Evolutionary conservation across 768 basidiomycete genomes (phyloP).

Genomic region (Termitomyces sp.): DNA sequence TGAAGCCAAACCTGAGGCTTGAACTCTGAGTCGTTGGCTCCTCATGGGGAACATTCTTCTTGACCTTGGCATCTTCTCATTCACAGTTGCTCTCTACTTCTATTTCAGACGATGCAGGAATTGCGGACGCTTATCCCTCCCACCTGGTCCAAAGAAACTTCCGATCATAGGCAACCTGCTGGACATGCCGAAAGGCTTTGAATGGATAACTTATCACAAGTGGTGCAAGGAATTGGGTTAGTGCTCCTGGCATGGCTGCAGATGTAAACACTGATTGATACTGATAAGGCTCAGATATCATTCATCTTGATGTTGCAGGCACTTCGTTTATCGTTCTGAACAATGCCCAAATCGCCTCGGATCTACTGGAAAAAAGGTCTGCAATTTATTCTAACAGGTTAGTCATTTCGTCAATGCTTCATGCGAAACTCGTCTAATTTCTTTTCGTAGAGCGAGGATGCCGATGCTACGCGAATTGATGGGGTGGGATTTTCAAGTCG

Average conservation of each 20-base stretch:
- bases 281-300: conserved; percentile 19
- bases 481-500: conserved; percentile 19
- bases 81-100: neutral
- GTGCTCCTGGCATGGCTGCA: neutral
- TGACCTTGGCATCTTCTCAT: neutral
- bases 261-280: neutral
- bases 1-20: neutral
- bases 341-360: conserved; percentile 16
- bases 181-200: neutral
- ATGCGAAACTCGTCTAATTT: neutral
- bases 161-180: neutral
- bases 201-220: conserved; percentile 1
- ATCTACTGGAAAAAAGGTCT: conserved; percentile 23
- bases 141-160: neutral
- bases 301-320: conserved; percentile 20
- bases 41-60: neutral
- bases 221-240: neutral
- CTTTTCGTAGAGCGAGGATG: conserved; percentile 3
- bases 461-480: conserved; percentile 23
- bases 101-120: neutral
- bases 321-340: conserved; percentile 21
- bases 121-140: neutral
- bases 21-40: neutral
- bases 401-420: neutral
- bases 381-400: conserved; percentile 17